Percentiles rank a stretch among this genome's conserved stretches.
These are phyloP conservation scores for Starmera dryadoides DNA, from an alignment of 805 yeast genomes.

Conservation along the genomic window DNA sequence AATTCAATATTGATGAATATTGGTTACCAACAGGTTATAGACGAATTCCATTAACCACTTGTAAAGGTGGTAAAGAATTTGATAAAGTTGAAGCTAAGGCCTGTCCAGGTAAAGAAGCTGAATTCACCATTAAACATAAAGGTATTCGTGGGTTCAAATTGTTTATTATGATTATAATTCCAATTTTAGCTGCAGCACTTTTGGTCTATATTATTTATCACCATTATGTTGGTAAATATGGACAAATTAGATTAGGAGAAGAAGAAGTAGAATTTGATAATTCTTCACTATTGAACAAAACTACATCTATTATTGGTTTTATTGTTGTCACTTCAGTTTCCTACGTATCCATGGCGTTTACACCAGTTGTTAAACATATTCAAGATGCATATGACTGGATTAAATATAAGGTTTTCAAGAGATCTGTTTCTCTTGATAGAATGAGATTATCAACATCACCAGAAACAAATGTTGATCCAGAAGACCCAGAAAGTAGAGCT, in stretches of 20 bases:
- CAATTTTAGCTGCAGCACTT: constrained; percentile 42
- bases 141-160: constrained; percentile 51
- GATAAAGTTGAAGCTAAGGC: constrained; percentile 61
- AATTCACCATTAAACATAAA: constrained; percentile 46
- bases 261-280: constrained; percentile 63
- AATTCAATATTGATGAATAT: constrained; percentile 54
- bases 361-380: constrained; percentile 12
- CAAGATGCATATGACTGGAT: constrained; percentile 11
- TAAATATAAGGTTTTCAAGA: constrained; percentile 8
- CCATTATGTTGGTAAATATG: constrained; percentile 73
- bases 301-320: constrained; percentile 22
- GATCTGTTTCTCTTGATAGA: constrained; percentile 12
- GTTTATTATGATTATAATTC: constrained; percentile 47
- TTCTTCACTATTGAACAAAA: constrained; percentile 52
- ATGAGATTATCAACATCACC: constrained; percentile 4
- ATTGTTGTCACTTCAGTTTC: constrained; percentile 24
- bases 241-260: constrained; percentile 80
- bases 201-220: constrained; percentile 71
- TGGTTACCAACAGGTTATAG: constrained; percentile 92
- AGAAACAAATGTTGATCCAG: constrained; percentile 13
- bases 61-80: constrained; percentile 70
- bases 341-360: constrained; percentile 9
- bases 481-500: constrained; percentile 13
- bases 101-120: constrained; percentile 81
- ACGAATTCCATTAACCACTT: constrained; percentile 75